Evolutionary conservation across 2,329 filamentous ascomycete genomes (phyloP).

Genomic region (Fusarium protoensiforme): DNA sequence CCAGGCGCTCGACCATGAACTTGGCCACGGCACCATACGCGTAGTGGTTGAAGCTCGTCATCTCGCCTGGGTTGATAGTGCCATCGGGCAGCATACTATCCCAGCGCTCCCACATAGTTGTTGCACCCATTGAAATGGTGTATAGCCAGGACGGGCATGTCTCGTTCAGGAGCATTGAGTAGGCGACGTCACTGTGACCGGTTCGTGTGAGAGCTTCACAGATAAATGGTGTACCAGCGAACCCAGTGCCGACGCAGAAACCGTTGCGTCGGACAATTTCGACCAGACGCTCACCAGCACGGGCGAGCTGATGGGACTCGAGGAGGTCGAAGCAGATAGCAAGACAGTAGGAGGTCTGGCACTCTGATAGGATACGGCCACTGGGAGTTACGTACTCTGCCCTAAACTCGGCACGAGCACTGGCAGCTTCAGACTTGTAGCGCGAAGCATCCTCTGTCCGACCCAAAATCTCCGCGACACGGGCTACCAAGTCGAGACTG

Average conservation of each 20-base stretch:
- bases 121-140: constrained; percentile 52
- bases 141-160: constrained; percentile 52
- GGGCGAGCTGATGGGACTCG: not conserved
- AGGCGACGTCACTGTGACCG: constrained; percentile 40
- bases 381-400: constrained; percentile 38
- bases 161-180: constrained; percentile 51
- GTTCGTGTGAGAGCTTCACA: constrained; percentile 35
- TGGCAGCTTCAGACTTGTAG: constrained; percentile 24
- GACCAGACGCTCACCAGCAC: constrained; percentile 24
- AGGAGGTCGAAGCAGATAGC: constrained; percentile 38
- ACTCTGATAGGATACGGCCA: constrained; percentile 34
- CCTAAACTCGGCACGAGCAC: constrained; percentile 22
- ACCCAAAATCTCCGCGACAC: constrained; percentile 49
- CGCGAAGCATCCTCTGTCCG: constrained; percentile 23
- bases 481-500: constrained; percentile 51
- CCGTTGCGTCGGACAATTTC: constrained; percentile 31
- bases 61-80: constrained; percentile 51
- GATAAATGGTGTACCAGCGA: constrained; percentile 53
- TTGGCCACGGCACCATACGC: constrained; percentile 53
- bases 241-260: constrained; percentile 38
- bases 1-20: constrained; percentile 48
- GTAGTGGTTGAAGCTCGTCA: constrained; percentile 58
- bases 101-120: constrained; percentile 58
- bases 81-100: constrained; percentile 52
- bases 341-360: constrained; percentile 38